phyloP scores from a whole-genome alignment of 805 yeast genomes.

The Barnettozyma californica region DNA sequence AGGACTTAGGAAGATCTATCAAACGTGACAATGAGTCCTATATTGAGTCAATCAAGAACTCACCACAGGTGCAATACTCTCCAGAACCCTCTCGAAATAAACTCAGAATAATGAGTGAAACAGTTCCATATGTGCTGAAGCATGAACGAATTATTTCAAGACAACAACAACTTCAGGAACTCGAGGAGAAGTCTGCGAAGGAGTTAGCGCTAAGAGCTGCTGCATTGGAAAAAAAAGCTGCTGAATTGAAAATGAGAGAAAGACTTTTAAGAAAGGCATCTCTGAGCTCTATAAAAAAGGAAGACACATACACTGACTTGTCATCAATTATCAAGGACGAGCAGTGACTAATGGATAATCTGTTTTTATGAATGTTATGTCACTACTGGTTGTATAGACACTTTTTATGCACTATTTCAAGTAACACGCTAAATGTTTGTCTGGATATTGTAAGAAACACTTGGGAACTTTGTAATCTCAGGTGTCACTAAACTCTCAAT shows the following conservation, averaged over 20 bases:
- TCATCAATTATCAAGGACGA: conserved; percentile 36
- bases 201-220: conserved; percentile 73
- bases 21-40: conserved; percentile 34
- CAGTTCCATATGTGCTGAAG: conserved; percentile 77
- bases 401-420: neutral
- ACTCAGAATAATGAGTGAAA: conserved; percentile 72
- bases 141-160: conserved; percentile 71
- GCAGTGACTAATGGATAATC: neutral
- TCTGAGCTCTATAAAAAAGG: conserved; percentile 35
- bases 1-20: conserved; percentile 31
- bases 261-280: conserved; percentile 36
- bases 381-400: neutral
- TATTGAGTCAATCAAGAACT: conserved; percentile 31
- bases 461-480: conserved; percentile 56
- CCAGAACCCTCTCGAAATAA: conserved; percentile 48
- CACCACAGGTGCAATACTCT: conserved; percentile 27
- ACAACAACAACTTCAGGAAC: conserved; percentile 72
- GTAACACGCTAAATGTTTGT: conserved; percentile 29
- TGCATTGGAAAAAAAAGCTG: conserved; percentile 69
- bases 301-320: conserved; percentile 50
- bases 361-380: neutral
- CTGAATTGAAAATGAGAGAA: conserved; percentile 57
- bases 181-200: conserved; percentile 72
- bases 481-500: conserved; percentile 60
- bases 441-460: conserved; percentile 69